Percentiles rank a stretch among this genome's conserved stretches.
Evolutionary conservation across 75 land plant species (phyloP).

Genomic region (Pinus tabuliformis): DNA sequence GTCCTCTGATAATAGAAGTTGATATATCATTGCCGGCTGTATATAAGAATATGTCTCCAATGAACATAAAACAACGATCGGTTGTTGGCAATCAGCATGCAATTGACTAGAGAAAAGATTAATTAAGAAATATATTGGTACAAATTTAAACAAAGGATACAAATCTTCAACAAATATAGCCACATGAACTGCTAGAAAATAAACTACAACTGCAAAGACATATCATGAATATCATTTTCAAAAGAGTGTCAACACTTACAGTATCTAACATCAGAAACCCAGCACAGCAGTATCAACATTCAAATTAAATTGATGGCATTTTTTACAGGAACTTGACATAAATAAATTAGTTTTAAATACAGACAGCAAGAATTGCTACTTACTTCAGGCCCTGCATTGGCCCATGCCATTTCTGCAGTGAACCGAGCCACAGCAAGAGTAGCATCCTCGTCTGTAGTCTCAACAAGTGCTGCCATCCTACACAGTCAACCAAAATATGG

Average conservation of each 20-base stretch:
- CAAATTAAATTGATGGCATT: background rate
- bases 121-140: no score
- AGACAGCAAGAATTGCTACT: no score
- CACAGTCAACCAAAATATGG: background rate
- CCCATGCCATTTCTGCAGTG: constrained; percentile 89
- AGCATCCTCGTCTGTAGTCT: constrained; percentile 91
- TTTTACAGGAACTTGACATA: background rate
- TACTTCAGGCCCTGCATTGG: constrained; percentile 92
- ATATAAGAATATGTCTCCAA: background rate
- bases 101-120: background rate
- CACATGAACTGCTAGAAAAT: no score
- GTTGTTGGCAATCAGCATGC: background rate
- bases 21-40: no score
- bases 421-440: constrained; percentile 79
- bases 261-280: no score
- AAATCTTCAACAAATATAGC: no score
- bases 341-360: background rate
- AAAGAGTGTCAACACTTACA: no score
- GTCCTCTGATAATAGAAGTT: background rate
- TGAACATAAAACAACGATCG: background rate
- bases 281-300: background rate
- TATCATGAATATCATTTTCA: no score
- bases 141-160: no score
- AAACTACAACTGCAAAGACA: no score
- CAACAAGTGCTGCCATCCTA: constrained; percentile 76